Base-by-base conservation (phyloP, 1,284 basidiomycete species). In the Vanrija sp. region DNA sequence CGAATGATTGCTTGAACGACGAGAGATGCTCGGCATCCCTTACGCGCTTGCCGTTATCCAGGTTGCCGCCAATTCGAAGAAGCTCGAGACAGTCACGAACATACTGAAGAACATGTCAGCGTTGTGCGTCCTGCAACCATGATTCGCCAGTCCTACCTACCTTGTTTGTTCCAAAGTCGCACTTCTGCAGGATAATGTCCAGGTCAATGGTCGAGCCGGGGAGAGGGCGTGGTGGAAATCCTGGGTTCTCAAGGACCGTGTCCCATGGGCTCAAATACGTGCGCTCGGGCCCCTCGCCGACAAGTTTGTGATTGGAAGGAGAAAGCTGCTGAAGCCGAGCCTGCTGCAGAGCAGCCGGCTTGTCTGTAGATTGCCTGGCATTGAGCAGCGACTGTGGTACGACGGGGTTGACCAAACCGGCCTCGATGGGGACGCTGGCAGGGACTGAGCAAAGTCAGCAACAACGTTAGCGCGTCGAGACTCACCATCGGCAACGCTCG, bases 121-220 rank as follows among this genome's bases (percentile, higher is more conserved):
- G 10, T 54, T 46, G 18, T 3, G 34, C 39, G 7, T 26, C 19
- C 12, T 21, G 38, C 38, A 15, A 21, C 15, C 34, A 16, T 9
- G 25, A n/a, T 28, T 28, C 3, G 28, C 16, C 28, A 25, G 42
- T 60, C 38, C 65, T 28, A 28, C 28, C 80, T 64, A 89, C 91
- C 81, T 91, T 89, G 68, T 84, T 82, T 52, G 83, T 80, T 16
- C 83, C 83, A 69, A 91, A 93, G 76, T 94, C 89, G 71, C 93
- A 97, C 63, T 91, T 83, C 39, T 91, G 86, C 84, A 92, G 86
- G 1, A 95, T 79, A 23, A 87, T 78, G 73, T 97, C 93, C 62
- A 97, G 75, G 74, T 97, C 93, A 12, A 89, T 82, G 16, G 91
- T 81, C 54, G 87, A 86, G 16, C 90, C 89, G 0, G 87, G 83